phyloP scores from a whole-genome alignment of 306 rosid species.

The Abrus pulchellus region DNA sequence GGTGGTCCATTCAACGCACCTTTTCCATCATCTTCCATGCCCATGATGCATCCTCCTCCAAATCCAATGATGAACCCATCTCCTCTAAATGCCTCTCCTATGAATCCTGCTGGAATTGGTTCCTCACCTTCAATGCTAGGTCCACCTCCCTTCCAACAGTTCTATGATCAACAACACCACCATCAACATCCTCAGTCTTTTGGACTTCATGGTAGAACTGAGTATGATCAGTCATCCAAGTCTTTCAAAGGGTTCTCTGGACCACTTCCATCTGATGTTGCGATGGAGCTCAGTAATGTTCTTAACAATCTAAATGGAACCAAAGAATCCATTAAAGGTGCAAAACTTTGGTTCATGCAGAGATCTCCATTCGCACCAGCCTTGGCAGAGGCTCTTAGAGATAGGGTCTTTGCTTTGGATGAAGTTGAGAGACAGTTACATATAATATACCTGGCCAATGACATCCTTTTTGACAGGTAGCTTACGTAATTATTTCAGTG shows the following conservation, averaged over 20 bases:
- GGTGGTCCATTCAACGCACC: conserved; percentile 78
- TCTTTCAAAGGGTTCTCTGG: conserved; percentile 84
- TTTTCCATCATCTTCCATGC: conserved; percentile 68
- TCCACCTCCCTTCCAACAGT: conserved; percentile 69
- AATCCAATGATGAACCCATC: conserved; percentile 83
- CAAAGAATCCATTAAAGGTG: conserved; percentile 90
- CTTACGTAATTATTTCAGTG: background rate
- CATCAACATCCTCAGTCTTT: conserved; percentile 79
- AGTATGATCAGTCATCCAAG: conserved; percentile 82
- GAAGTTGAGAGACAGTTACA: conserved; percentile 94
- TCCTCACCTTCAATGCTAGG: conserved; percentile 73
- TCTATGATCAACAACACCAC: conserved; percentile 81
- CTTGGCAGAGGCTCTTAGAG: conserved; percentile 89
- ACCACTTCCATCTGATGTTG: conserved; percentile 92
- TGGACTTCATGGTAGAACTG: conserved; percentile 77
- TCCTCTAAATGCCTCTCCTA: conserved; percentile 65
- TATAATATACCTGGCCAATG: conserved; percentile 88
- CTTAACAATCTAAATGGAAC: conserved; percentile 84
- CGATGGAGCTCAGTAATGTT: conserved; percentile 76
- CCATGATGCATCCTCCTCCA: conserved; percentile 79
- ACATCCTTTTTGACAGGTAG: conserved; percentile 94
- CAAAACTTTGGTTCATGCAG: conserved; percentile 98
- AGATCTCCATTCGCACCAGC: conserved; percentile 96
- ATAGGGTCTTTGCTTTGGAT: conserved; percentile 77
- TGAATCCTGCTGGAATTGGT: conserved; percentile 65